Evolutionary conservation across 2,329 filamentous ascomycete species (phyloP), one percentile per base, ranked within the genome.

Genomic region (Fusarium sp.): DNA sequence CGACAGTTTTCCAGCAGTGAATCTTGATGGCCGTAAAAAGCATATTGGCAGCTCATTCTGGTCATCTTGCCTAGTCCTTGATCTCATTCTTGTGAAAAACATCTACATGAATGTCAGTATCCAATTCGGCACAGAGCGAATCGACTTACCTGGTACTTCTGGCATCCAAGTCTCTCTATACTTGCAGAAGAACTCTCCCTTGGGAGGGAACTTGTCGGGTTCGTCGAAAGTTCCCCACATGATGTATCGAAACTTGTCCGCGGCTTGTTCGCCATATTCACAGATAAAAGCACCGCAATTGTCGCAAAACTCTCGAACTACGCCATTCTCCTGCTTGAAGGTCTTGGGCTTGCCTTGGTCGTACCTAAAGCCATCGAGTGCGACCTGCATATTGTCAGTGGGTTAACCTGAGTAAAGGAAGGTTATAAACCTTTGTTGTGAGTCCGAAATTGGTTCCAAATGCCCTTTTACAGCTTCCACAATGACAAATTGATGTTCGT

Each of bases 101-200:
- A 3, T 59, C 71, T 24, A 24, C 24, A 24, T 24, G 24, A 24
- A 24, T 24, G 24, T 24, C 24, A 24, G 24, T 24, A 24, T 24
- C 24, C 24, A 24, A 24, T 24, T 3, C 24, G 24, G 24, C 24
- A 24, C 24, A 24, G 24, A 24, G 24, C 24, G 24, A 24, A 24
- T 24, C 24, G 24, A 24, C 24, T 24, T 24, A 24, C 24, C 68
- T 39, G 66, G 66, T 6, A 75, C 38, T 42, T 75, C 66, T 15
- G 73, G 72, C 72, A 75, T 88, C 87, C 87, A 89, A 3, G 73
- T 78, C 10, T 83, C 80, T 64, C 85, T 79, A 44, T 81, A 77
- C 59, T 82, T 86, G 76, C 86, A 88, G 72, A 88, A 89, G 79
- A 89, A 89, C 70, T 89, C 87, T 0, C 87, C 87, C 73, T 88